A percentile compares a stretch with the other conserved stretches of the same genome.
Conservation (phyloP, 2,329 filamentous ascomycete species). For the Diaporthe longicolla region DNA sequence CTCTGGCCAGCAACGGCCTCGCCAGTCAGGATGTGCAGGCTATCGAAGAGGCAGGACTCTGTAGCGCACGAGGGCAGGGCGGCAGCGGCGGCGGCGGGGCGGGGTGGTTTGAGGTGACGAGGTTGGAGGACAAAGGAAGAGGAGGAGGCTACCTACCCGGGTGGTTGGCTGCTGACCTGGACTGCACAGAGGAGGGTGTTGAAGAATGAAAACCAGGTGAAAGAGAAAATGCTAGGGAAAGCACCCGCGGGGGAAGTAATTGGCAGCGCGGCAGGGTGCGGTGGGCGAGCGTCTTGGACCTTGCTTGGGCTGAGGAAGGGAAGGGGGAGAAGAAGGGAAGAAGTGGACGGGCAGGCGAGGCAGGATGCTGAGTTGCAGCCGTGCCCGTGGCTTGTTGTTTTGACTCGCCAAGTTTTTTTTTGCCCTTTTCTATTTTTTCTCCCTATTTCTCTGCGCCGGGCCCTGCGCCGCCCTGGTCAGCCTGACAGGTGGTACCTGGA, state of each 20-base stretch:
- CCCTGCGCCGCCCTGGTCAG: neutral
- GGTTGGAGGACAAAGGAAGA: constrained; percentile 4
- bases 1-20: constrained; percentile 5
- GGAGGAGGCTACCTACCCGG: constrained; percentile 8
- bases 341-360: constrained; percentile 21
- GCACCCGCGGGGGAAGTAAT: constrained; percentile 43
- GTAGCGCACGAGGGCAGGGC: neutral
- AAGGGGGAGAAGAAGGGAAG: neutral
- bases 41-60: neutral
- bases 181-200: constrained; percentile 1
- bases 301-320: constrained; percentile 37
- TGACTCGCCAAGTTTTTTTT: constrained; percentile 32
- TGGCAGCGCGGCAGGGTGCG: constrained; percentile 39
- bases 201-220: constrained; percentile 39
- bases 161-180: constrained; percentile 9
- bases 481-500: constrained; percentile 5
- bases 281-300: constrained; percentile 40
- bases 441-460: constrained; percentile 1
- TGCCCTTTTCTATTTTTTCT: constrained; percentile 35
- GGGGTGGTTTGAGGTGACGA: constrained; percentile 18
- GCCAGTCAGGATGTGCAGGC: neutral
- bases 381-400: constrained; percentile 40
- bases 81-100: neutral
- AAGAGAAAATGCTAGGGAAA: constrained; percentile 40
- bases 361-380: constrained; percentile 33